These are phyloP conservation scores for Pestalotiopsis sp. DNA, from an alignment of 2,329 filamentous ascomycete species.

Conservation along the genomic window DNA sequence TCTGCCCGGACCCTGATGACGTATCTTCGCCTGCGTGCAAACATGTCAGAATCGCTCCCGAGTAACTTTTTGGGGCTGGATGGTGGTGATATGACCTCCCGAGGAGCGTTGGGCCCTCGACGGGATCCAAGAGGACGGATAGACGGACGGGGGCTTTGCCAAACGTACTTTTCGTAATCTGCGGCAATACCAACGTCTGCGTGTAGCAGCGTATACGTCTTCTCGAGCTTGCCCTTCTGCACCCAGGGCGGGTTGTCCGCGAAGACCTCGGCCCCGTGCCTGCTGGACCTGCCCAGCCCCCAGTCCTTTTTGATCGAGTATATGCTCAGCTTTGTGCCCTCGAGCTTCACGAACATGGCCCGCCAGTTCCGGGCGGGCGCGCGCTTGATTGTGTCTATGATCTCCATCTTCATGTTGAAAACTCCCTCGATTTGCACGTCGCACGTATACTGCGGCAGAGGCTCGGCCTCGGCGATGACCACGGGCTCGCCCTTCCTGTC, in stretches of 20 bases:
- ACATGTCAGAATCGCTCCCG: constrained; percentile 15
- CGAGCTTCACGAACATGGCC: constrained; percentile 63
- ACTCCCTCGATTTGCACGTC: constrained; percentile 58
- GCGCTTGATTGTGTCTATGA: constrained; percentile 65
- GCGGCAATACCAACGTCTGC: constrained; percentile 75
- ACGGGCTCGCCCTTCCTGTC: constrained; percentile 13
- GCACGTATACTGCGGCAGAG: constrained; percentile 59
- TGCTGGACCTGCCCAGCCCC: constrained; percentile 49
- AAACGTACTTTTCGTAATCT: constrained; percentile 68
- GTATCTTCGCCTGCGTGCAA: constrained; percentile 54
- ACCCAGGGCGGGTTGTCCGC: constrained; percentile 55
- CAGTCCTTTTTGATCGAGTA: constrained; percentile 64
- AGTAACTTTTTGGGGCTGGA: neutral
- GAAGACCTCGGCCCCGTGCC: constrained; percentile 49
- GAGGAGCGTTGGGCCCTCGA: neutral
- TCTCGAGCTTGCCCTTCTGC: constrained; percentile 58
- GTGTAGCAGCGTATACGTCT: constrained; percentile 72
- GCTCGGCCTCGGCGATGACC: constrained; percentile 37
- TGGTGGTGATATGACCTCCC: neutral
- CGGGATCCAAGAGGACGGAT: too few species aligned
- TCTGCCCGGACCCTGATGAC: constrained; percentile 74
- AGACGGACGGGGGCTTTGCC: neutral
- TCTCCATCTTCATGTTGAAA: constrained; percentile 67
- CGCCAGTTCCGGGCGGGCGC: constrained; percentile 67
- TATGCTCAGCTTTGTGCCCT: constrained; percentile 69